phyloP scores from a whole-genome alignment of 1,284 basidiomycete genomes.

The Farysia itapuensis region DNA sequence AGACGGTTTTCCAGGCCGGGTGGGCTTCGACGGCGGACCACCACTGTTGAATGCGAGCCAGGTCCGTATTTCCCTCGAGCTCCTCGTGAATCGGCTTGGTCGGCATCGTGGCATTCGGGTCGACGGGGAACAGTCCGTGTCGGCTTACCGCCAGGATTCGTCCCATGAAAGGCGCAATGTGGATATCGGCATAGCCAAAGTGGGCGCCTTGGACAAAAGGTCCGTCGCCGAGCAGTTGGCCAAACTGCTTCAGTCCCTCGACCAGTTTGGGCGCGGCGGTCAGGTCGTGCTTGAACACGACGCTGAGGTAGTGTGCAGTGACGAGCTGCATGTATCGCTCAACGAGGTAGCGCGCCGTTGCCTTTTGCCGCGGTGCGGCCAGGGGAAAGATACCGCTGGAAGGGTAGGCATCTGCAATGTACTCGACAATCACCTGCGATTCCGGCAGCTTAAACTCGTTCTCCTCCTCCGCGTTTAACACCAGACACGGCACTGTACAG shows the following conservation, averaged over 20 bases:
- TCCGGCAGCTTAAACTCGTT: conserved; percentile 10
- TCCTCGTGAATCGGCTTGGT: conserved; percentile 1
- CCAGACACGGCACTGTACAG: conserved; percentile 7
- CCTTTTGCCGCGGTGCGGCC: background rate
- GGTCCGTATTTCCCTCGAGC: background rate
- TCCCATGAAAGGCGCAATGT: conserved; percentile 7
- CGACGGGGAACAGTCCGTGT: background rate
- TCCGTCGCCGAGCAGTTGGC: background rate
- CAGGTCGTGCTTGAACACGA: background rate
- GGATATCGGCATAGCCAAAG: conserved; percentile 11
- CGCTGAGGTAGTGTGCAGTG: conserved; percentile 4
- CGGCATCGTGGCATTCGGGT: background rate
- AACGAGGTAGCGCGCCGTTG: conserved; percentile 6
- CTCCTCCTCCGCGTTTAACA: background rate
- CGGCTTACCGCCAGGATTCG: conserved; percentile 1
- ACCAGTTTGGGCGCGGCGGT: background rate
- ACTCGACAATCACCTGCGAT: conserved; percentile 22
- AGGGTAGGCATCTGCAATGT: conserved; percentile 12
- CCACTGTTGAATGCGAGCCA: conserved; percentile 8
- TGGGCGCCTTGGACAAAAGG: conserved; percentile 1
- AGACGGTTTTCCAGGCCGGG: conserved; percentile 6
- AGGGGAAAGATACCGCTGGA: background rate
- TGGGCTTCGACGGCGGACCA: conserved; percentile 4
- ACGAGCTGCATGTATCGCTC: conserved; percentile 11
- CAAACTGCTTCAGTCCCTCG: conserved; percentile 4